Percentiles rank a stretch among this genome's conserved stretches.
Evolutionary conservation across 768 basidiomycete species (phyloP).

Genomic region (Collybia sordida): DNA sequence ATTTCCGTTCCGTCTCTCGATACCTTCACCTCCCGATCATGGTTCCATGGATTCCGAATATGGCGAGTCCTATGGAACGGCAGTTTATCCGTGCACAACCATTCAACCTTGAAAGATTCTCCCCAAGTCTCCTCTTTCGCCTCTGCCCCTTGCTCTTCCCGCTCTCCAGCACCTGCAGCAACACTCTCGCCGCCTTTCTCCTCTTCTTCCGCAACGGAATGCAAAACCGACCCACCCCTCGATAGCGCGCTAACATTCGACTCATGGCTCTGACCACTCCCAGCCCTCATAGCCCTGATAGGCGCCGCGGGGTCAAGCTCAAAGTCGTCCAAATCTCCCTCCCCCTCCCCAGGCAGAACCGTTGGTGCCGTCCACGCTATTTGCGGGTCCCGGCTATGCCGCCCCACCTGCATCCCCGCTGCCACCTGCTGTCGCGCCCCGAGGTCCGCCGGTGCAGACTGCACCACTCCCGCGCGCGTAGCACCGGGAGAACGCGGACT

Average conservation of each 20-base stretch:
- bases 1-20: constrained; percentile 92
- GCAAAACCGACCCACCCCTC: constrained; percentile 9
- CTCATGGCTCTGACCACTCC: constrained; percentile 1
- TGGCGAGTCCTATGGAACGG: constrained; percentile 78
- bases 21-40: constrained; percentile 77
- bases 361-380: background rate
- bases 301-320: constrained; percentile 42
- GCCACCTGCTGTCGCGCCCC: constrained; percentile 33
- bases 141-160: constrained; percentile 8
- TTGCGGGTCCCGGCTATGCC: constrained; percentile 31
- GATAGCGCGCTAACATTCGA: background rate
- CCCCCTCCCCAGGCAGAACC: background rate
- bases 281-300: constrained; percentile 28
- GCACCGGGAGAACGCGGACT: constrained; percentile 5
- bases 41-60: constrained; percentile 91
- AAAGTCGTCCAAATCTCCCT: constrained; percentile 24
- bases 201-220: constrained; percentile 24
- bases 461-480: constrained; percentile 9
- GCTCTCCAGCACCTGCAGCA: constrained; percentile 14
- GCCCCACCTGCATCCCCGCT: constrained; percentile 19
- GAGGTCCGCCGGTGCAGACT: constrained; percentile 56
- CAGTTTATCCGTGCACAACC: constrained; percentile 70
- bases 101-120: constrained; percentile 78
- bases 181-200: constrained; percentile 23
- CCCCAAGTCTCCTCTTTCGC: constrained; percentile 55